phyloP scores from a whole-genome alignment of 805 yeast genomes.

The Starmerella floricola region DNA sequence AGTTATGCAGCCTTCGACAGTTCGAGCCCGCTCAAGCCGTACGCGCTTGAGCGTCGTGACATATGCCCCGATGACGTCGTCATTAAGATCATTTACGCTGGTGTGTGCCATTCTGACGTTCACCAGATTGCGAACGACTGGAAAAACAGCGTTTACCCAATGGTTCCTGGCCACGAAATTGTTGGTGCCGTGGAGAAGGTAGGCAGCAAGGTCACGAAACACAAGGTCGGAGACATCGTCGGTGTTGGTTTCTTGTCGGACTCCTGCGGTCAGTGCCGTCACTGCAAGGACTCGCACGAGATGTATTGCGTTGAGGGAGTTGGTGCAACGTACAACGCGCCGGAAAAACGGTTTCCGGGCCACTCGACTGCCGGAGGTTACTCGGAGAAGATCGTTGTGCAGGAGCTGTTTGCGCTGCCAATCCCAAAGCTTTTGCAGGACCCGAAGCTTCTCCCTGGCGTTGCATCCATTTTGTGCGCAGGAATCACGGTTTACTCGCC shows the following conservation, averaged over 20 bases:
- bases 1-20: conserved; percentile 13
- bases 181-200: conserved; percentile 32
- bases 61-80: conserved; percentile 26
- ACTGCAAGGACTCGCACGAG: conserved; percentile 46
- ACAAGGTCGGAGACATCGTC: conserved; percentile 59
- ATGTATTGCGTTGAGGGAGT: conserved; percentile 39
- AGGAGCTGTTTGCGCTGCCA: conserved; percentile 50
- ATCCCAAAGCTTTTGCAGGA: conserved; percentile 46
- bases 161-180: conserved; percentile 41
- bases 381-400: conserved; percentile 29
- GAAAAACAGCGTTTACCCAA: conserved; percentile 32
- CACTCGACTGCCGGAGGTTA: conserved; percentile 39
- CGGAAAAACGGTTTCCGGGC: conserved; percentile 45
- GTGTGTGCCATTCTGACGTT: conserved; percentile 49
- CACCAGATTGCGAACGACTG: conserved; percentile 43
- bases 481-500: conserved; percentile 67
- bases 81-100: conserved; percentile 22
- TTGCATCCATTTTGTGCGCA: conserved; percentile 68
- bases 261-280: conserved; percentile 49
- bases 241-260: conserved; percentile 65
- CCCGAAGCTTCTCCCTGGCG: conserved; percentile 33
- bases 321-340: conserved; percentile 42
- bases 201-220: conserved; percentile 42
- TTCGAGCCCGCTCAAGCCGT: conserved; percentile 6
- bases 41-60: conserved; percentile 18